phyloP scores from a whole-genome alignment of 2,329 filamentous ascomycete genomes.

The Trichoderma simmonsii region DNA sequence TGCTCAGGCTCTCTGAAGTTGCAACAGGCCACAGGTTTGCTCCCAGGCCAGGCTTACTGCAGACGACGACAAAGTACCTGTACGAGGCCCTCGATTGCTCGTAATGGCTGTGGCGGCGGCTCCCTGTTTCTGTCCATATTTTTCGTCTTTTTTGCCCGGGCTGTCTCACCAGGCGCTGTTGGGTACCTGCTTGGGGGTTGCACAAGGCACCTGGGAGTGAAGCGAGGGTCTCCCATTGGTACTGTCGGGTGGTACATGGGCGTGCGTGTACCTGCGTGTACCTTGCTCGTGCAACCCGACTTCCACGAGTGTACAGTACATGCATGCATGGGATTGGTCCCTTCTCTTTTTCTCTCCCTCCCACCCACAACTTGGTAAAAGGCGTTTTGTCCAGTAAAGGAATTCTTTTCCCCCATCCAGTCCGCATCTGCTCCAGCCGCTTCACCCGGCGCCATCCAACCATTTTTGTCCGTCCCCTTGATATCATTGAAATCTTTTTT shows the following conservation, averaged over 20 bases:
- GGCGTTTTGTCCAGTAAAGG: not conserved
- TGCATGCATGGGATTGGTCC: not conserved
- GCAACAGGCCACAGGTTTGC: not conserved
- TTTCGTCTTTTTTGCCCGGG: not conserved
- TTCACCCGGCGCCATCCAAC: not conserved
- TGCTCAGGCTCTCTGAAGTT: not conserved
- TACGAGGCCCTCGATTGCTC: not conserved
- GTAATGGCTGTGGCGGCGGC: not conserved
- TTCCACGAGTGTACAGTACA: not conserved
- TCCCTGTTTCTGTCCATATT: not conserved
- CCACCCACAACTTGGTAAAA: not conserved
- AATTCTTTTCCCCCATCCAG: not conserved
- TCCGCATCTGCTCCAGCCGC: not conserved
- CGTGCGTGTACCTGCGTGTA: not conserved
- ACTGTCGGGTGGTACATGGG: not conserved
- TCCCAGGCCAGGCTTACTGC: not conserved
- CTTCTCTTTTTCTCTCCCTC: not conserved
- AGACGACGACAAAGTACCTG: not conserved
- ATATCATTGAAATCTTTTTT: not conserved
- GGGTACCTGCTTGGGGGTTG: not conserved
- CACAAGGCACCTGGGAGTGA: not conserved
- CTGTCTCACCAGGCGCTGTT: not conserved
- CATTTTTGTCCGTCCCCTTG: not conserved
- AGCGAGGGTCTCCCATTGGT: not conserved
- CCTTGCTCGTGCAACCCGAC: not conserved